Percentiles rank a stretch among this genome's conserved stretches.
Evolutionary conservation across 768 basidiomycete species (phyloP).

Genomic region (Agaricus sinodeliciosus): DNA sequence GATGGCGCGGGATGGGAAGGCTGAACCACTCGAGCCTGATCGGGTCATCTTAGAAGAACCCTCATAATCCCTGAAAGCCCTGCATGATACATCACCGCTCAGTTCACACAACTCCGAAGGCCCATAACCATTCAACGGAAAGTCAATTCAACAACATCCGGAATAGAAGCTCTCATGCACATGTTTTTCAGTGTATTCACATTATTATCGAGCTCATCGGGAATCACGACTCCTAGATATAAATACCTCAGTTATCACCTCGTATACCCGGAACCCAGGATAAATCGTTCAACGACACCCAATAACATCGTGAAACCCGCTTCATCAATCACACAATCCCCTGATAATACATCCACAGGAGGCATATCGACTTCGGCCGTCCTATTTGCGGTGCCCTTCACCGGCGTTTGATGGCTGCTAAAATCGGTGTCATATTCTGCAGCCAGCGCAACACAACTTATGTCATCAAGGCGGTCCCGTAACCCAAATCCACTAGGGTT

Average conservation of each 20-base stretch:
- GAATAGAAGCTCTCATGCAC: no score
- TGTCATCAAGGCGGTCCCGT: neutral
- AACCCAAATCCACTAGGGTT: neutral
- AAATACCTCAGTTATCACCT: slow-evolving; percentile 14
- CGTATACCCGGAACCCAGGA: slow-evolving; percentile 4
- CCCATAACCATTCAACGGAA: no score
- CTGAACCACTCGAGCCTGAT: no score
- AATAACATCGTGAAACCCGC: slow-evolving; percentile 32
- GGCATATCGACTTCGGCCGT: slow-evolving; percentile 1
- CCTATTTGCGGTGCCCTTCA: neutral
- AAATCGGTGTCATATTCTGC: slow-evolving; percentile 4
- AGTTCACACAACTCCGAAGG: no score
- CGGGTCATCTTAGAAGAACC: no score
- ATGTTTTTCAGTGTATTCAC: no score
- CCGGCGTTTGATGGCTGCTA: neutral
- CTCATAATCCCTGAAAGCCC: no score
- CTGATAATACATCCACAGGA: neutral
- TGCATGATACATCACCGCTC: no score
- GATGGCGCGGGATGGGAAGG: no score
- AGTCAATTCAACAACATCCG: neutral
- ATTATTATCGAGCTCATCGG: neutral
- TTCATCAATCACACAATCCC: slow-evolving; percentile 24
- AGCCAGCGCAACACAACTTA: slow-evolving; percentile 1
- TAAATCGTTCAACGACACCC: slow-evolving; percentile 29
- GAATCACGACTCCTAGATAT: neutral